Conservation (phyloP, 1,139 yeast species). For the Yamadazyma kanchanaburiensis region DNA sequence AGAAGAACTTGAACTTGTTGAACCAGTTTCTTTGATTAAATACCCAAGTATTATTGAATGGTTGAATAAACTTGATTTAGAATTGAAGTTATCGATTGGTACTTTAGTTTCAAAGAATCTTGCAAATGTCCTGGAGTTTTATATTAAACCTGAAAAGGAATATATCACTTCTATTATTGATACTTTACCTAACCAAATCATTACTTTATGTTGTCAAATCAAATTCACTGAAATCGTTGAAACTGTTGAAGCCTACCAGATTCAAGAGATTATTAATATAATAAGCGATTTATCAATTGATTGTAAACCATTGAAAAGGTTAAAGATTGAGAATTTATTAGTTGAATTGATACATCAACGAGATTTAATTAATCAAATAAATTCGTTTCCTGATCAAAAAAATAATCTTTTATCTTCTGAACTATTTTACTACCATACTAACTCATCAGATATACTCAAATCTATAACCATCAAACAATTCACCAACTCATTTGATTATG, state of each 20-base stretch:
- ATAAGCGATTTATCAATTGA: constrained; percentile 13
- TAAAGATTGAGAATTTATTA: constrained; percentile 55
- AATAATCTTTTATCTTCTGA: constrained; percentile 19
- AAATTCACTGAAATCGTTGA: constrained; percentile 51
- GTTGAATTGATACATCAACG: constrained; percentile 67
- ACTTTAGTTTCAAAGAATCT: constrained; percentile 11
- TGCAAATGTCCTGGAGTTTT: constrained; percentile 6
- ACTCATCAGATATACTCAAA: constrained; percentile 19
- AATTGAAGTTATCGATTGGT: constrained; percentile 49
- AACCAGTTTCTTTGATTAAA: constrained; percentile 44
- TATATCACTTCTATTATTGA: constrained; percentile 11
- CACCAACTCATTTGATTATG: constrained; percentile 54
- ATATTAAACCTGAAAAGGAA: constrained; percentile 9
- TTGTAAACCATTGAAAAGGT: constrained; percentile 30
- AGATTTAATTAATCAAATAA: constrained; percentile 23
- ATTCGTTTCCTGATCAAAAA: neutral
- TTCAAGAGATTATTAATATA: constrained; percentile 1
- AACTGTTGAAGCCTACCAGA: neutral
- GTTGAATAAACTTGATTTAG: constrained; percentile 58
- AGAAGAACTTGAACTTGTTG: constrained; percentile 47
- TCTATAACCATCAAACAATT: constrained; percentile 54
- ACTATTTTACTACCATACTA: constrained; percentile 44
- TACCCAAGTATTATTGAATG: constrained; percentile 55
- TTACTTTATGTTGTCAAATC: constrained; percentile 57
- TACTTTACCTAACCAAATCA: constrained; percentile 55